These are phyloP conservation scores for Colletotrichum spinosum DNA, from an alignment of 2,329 filamentous ascomycete species.

Conservation along the genomic window DNA sequence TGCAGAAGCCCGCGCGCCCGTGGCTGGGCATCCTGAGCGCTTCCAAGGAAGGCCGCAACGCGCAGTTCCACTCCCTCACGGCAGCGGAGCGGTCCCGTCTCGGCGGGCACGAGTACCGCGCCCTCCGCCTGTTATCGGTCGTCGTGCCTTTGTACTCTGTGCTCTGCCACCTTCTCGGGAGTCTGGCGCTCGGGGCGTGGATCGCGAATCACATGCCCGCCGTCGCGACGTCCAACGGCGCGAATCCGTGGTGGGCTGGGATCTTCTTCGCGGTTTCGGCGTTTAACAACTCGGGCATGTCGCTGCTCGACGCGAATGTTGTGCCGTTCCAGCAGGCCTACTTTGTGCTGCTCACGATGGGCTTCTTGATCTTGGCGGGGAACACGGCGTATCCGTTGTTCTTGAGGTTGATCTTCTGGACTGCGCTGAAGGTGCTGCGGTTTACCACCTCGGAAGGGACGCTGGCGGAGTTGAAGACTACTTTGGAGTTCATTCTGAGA, in stretches of 20 bases:
- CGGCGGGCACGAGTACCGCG: constrained; percentile 73
- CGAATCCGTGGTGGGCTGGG: constrained; percentile 76
- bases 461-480: constrained; percentile 57
- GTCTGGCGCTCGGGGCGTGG: constrained; percentile 71
- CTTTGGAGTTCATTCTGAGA: constrained; percentile 64
- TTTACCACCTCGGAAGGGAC: constrained; percentile 51
- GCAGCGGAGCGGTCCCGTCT: constrained; percentile 66
- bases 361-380: constrained; percentile 70
- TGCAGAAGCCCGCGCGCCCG: constrained; percentile 37
- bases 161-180: constrained; percentile 69
- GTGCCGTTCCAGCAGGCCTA: constrained; percentile 66
- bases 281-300: constrained; percentile 80
- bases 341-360: constrained; percentile 65
- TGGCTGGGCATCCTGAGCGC: constrained; percentile 50
- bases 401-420: constrained; percentile 70
- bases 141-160: constrained; percentile 71
- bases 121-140: constrained; percentile 68
- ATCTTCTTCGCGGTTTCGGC: constrained; percentile 76
- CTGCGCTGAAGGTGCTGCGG: constrained; percentile 55
- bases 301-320: constrained; percentile 74
- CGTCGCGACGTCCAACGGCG: constrained; percentile 63
- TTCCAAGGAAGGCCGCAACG: constrained; percentile 60
- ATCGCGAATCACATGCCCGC: constrained; percentile 63
- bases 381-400: constrained; percentile 76
- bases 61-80: constrained; percentile 65